Evolutionary conservation across 441 rosid genomes (phyloP), one percentile per base, ranked within the genome.

Genomic region (Jatropha multifida): DNA sequence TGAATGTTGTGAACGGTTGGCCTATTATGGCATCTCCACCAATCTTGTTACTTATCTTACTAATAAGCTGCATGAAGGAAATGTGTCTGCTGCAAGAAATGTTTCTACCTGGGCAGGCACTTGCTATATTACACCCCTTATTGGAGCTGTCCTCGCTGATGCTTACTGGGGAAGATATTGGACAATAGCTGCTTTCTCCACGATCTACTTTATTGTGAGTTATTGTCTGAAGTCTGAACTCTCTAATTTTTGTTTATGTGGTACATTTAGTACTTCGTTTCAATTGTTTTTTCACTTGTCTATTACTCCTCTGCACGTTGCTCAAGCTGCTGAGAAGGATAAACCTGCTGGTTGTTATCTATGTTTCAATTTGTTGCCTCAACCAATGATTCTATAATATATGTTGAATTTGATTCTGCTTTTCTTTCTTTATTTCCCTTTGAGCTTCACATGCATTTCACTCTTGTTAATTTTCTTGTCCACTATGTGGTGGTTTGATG

Each of bases 81-180:
- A 93, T 85, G 96, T 86, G 32, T 78, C 92, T 42, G 97, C 97
- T 61, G 97, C 99, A 73, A 87, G 88, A 80, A 90, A 86, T 74
- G 99, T 91, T 49, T 85, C 94, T 0, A 91, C 94, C 69, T 93
- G 98, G 98, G 77, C 87, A 74, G 98, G 98, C 58, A 94, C 97
- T 76, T 94, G 96, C 85, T 91, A 90, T 79, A 87, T 94, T 23
- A 83, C 98, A 32, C 97, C 99, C 67, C 93, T 94, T 70, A 87
- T 91, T 73, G 99, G 99, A 74, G 97, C 97, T 14, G 74, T 89
- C 41, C 14, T 93, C 60, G 99, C 97, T 23, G 99, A 94, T 87
- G 91, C 94, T 55, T 94, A 86, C 67, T 91, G 93, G 96, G 99
- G 99, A 75, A 77, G 96, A 90, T 94, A 93, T 89, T 89, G 97